phyloP scores from a whole-genome alignment of 352 stramenopile genomes.

The Globisporangium middletonii region DNA sequence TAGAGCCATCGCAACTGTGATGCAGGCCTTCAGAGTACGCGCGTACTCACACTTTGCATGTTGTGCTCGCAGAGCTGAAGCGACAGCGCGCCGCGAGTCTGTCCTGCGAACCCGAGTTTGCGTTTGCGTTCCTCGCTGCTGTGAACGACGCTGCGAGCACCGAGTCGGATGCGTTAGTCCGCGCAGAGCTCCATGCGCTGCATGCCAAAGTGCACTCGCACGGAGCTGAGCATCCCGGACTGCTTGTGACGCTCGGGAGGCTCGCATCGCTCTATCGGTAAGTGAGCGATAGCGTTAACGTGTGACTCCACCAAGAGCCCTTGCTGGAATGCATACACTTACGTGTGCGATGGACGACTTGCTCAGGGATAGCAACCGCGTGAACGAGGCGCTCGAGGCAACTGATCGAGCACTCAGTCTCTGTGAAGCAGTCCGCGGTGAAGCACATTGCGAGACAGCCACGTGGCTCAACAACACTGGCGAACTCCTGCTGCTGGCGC shows the following conservation, averaged over 20 bases:
- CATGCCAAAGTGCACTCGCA: slow-evolving; percentile 38
- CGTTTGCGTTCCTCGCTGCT: background rate
- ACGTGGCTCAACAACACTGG: slow-evolving; percentile 38
- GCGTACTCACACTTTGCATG: background rate
- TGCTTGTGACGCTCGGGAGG: slow-evolving; percentile 29
- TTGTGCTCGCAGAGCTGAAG: slow-evolving; percentile 19
- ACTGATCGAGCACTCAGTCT: slow-evolving; percentile 35
- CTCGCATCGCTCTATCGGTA: slow-evolving; percentile 38
- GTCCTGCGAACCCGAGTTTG: slow-evolving; percentile 6
- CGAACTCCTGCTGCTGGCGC: slow-evolving; percentile 27
- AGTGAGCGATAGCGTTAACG: background rate
- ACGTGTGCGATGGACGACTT: background rate
- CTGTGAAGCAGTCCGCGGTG: slow-evolving; percentile 29
- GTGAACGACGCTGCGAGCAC: slow-evolving; percentile 8
- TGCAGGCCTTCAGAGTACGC: too few species aligned
- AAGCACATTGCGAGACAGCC: slow-evolving; percentile 28
- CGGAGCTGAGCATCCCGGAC: slow-evolving; percentile 24
- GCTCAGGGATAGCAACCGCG: slow-evolving; percentile 15
- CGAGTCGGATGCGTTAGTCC: slow-evolving; percentile 27
- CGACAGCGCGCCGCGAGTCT: slow-evolving; percentile 16
- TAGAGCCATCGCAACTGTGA: background rate
- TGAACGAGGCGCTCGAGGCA: slow-evolving; percentile 26
- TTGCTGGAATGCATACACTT: background rate
- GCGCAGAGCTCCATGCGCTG: slow-evolving; percentile 47
- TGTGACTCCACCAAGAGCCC: too few species aligned